phyloP scores from a whole-genome alignment of 371 early-diverging fungal species.

The Batkoa obscura region DNA sequence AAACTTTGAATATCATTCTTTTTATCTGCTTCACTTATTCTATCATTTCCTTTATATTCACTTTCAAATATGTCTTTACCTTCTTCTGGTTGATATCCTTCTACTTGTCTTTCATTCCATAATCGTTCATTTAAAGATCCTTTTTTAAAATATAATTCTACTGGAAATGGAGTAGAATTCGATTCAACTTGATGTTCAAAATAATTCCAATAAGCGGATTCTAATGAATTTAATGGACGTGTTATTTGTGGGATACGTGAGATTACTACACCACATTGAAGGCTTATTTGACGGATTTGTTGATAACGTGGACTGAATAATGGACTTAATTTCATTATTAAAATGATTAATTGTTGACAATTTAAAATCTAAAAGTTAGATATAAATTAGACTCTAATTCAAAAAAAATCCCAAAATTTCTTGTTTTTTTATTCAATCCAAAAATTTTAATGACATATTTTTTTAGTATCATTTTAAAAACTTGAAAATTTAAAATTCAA shows the following conservation, averaged over 20 bases:
- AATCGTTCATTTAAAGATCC: constrained; percentile 63
- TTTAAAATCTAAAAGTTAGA: too few relatives aligned
- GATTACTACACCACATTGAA: too few relatives aligned
- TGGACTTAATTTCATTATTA: too few relatives aligned
- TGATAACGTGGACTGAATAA: too few relatives aligned
- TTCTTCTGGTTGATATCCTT: constrained; percentile 11
- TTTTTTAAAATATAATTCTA: constrained; percentile 77
- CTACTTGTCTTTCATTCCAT: constrained; percentile 21
- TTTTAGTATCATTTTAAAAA: too few relatives aligned
- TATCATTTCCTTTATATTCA: background rate
- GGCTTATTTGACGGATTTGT: too few relatives aligned
- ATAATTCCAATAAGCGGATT: constrained; percentile 54
- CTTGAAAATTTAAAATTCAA: too few relatives aligned
- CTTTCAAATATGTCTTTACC: background rate
- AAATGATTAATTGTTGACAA: too few relatives aligned
- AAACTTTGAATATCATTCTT: constrained; percentile 41
- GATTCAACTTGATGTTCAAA: constrained; percentile 44
- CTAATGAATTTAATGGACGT: constrained; percentile 47
- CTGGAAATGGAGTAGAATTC: constrained; percentile 39
- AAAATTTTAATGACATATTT: too few relatives aligned
- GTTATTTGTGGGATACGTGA: constrained; percentile 71
- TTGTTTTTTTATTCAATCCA: too few relatives aligned
- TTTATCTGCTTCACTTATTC: constrained; percentile 45
- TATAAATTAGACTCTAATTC: too few relatives aligned
- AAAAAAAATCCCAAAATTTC: too few relatives aligned